Evolutionary conservation across 1,284 basidiomycete species (phyloP), one percentile per base, ranked within the genome.

Genomic region (Pisolithus thermaeus): DNA sequence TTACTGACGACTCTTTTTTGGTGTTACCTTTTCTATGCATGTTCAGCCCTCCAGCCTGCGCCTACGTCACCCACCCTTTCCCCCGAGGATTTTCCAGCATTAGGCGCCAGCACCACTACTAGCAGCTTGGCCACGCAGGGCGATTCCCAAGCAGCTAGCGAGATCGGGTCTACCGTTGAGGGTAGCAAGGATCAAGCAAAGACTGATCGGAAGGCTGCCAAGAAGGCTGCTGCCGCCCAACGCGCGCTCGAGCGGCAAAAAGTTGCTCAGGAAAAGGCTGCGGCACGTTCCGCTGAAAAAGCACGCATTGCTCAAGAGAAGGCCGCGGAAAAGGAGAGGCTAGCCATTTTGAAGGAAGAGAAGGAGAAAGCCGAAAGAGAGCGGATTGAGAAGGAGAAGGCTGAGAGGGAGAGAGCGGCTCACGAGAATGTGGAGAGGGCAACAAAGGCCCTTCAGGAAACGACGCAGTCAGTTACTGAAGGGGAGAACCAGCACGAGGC

Each of bases 71-170:
- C 77, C 58, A 70, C 73, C 53, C 73, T 90, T 55, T 86, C 87
- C 57, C 71, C 81, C 44, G 72, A 78, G 62, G 87, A 90, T 65
- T 90, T 90, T 64, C 88, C 87, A 53, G 84, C 81, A 23, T 68
- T 85, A 38, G 60, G 60, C 53, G 54, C 60, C 50, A 59, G 66
- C 43, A 64, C 61, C 22, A 50, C 64, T 46, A 18, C 22, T 39
- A 27, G 43, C 16, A 54, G 53, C 30, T 46, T 55, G 54, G 63
- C 49, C 59, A 53, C 49, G 41, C 53, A 50, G 16, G 52, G 53
- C 40, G 59, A 65, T 28, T 60, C 71, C 43, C 66, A 73, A 49
- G 61, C 64, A 35, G 57, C 62, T 40, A 61, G 64, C 43, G 71
- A 74, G 49, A 58, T 60, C 48, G 60, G 67, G 42, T 61, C 65